These are phyloP conservation scores for Hymenoscyphus albidus DNA, from an alignment of 2,329 filamentous ascomycete species.

Conservation along the genomic window DNA sequence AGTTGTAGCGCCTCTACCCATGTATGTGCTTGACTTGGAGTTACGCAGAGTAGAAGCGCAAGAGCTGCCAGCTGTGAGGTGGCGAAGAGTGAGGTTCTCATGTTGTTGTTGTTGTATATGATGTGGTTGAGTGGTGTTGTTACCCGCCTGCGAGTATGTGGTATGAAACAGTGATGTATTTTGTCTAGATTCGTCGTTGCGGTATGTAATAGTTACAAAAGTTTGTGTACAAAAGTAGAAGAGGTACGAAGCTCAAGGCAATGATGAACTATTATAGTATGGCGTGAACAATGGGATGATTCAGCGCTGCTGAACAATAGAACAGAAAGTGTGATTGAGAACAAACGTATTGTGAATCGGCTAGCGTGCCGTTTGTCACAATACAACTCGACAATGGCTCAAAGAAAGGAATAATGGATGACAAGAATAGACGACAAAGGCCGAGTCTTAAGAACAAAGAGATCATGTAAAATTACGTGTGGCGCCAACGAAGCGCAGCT, in stretches of 20 bases:
- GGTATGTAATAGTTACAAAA: not conserved
- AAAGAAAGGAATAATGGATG: conserved; percentile 8
- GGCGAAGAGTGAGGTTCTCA: conserved; percentile 16
- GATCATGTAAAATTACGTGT: conserved; percentile 8
- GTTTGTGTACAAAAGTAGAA: conserved; percentile 8
- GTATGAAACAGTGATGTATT: conserved; percentile 1
- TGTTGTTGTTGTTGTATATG: conserved; percentile 18
- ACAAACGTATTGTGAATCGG: conserved; percentile 22
- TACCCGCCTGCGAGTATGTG: conserved; percentile 22
- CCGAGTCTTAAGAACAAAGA: conserved; percentile 11
- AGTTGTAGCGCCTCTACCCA: conserved; percentile 78
- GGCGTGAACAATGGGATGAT: conserved; percentile 22
- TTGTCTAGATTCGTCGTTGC: not conserved
- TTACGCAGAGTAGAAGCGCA: conserved; percentile 20
- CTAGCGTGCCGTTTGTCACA: conserved; percentile 8
- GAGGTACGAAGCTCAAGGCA: not conserved
- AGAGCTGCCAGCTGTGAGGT: conserved; percentile 16
- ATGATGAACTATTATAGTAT: conserved; percentile 5
- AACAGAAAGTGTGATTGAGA: conserved; percentile 16
- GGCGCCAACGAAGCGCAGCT: conserved; percentile 4
- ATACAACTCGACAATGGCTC: conserved; percentile 12
- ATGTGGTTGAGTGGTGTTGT: conserved; percentile 5
- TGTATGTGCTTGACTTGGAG: conserved; percentile 56
- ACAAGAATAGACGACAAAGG: conserved; percentile 25
- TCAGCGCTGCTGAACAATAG: conserved; percentile 17